Base-by-base conservation (phyloP, 2,329 filamentous ascomycete genomes). In the Stylonectria norvegica region DNA sequence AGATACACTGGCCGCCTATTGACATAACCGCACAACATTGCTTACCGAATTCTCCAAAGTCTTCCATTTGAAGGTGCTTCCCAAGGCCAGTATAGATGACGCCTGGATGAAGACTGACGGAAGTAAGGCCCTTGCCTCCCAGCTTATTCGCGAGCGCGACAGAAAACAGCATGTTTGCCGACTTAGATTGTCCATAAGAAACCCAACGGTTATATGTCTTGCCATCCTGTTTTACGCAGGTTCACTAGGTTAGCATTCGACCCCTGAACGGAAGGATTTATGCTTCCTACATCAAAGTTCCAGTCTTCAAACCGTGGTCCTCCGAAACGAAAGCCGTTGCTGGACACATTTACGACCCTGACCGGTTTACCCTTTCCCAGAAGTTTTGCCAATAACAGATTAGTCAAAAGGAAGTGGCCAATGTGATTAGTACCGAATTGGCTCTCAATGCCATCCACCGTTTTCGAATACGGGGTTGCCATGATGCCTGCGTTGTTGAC, bases 161-260 rank as follows among this genome's bases (percentile, higher is more conserved):
- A 8, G 39, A 20, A 14, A 42, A 37, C 3, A 42, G 29, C 19
- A 37, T 42, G 8, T 42, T 42, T 3, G 34, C 28, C 6, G 39
- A 19, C 17, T 42, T 37, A n/a, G 34, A 37, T 10, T 42, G 34
- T 4, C 39, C 34, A 16, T 42, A 42, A 18, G 34, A 34, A 12
- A 16, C 5, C 39, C 39, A 42, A 12, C 18, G 15, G 5, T 37
- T 20, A 22, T 42, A 42, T 1, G 12, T 20, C 22, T 32, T 34
- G 20, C 39, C 39, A 33, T 42, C 20, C 39, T 42, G 15, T 30
- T 30, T 25, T 8, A 25, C 8, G 27, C 9, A 30, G 15, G 8
- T 30, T 30, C 8, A 6, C 15, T 30, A 30, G n/a, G n/a, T 15
- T 30, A 30, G 27, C 27, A 15, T 15, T 30, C 6, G 9, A 8